A percentile compares a stretch with the other conserved stretches of the same genome.
These are phyloP conservation scores for Acacia melanoxylon DNA, from an alignment of 306 rosid species.

Conservation along the genomic window DNA sequence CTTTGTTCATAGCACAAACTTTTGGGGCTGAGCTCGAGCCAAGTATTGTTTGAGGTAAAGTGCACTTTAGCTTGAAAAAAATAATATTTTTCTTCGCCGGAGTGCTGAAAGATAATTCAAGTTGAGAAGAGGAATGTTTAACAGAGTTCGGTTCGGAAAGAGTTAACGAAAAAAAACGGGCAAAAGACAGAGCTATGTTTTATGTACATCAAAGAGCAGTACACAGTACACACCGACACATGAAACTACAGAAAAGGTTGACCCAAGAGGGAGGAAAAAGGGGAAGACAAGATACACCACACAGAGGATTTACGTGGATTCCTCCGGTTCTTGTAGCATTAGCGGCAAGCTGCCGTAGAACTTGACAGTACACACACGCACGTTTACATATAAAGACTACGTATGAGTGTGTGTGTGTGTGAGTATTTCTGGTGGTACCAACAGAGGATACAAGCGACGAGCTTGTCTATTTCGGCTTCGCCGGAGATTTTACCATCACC, in stretches of 20 bases:
- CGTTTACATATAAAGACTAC: background rate
- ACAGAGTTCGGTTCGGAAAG: background rate
- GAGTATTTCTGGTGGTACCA: background rate
- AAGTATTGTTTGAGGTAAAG: background rate
- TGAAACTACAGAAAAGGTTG: background rate
- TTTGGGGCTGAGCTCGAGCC: background rate
- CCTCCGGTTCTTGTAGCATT: background rate
- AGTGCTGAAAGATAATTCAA: too few species aligned
- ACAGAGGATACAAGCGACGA: background rate
- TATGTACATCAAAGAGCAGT: background rate
- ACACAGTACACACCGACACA: background rate
- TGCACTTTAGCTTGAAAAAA: too few species aligned
- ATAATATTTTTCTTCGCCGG: too few species aligned
- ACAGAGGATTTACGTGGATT: background rate
- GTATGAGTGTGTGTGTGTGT: background rate
- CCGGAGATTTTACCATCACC: conserved; percentile 14
- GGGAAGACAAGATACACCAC: background rate
- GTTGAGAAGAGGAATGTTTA: background rate
- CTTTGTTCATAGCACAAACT: background rate
- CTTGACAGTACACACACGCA: background rate
- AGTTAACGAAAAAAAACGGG: background rate
- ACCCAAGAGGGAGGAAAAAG: background rate
- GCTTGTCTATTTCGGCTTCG: background rate
- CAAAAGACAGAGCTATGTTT: background rate
- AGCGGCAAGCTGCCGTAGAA: background rate